A percentile compares a stretch with the other conserved stretches of the same genome.
phyloP scores from a whole-genome alignment of 1,284 basidiomycete genomes.

The Exsudoporus floridanus region DNA sequence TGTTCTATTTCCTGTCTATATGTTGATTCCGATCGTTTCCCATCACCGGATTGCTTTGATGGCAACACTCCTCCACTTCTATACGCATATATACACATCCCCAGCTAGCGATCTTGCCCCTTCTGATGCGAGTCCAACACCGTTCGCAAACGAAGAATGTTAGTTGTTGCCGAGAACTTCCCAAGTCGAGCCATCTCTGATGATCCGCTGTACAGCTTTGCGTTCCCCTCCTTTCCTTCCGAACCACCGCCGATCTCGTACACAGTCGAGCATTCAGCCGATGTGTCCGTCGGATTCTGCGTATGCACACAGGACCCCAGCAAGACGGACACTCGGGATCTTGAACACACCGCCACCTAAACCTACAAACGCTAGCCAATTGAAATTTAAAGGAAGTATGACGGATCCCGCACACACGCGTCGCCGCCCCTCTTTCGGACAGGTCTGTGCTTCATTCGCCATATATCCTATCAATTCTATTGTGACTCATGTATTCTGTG shows the following conservation, averaged over 20 bases:
- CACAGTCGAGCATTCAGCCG: slow-evolving; percentile 46
- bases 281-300: slow-evolving; percentile 25
- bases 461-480: slow-evolving; percentile 13
- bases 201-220: slow-evolving; percentile 42
- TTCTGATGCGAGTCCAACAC: slow-evolving; percentile 45
- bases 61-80: neutral
- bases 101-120: slow-evolving; percentile 48
- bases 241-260: slow-evolving; percentile 59
- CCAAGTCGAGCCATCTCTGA: slow-evolving; percentile 24
- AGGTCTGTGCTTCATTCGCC: slow-evolving; percentile 36
- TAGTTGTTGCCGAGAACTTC: slow-evolving; percentile 18
- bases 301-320: slow-evolving; percentile 25
- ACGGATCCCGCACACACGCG: slow-evolving; percentile 71
- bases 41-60: neutral
- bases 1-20: neutral
- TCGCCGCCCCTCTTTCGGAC: slow-evolving; percentile 54
- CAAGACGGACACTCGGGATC: slow-evolving; percentile 33
- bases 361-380: slow-evolving; percentile 51
- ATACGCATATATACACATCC: slow-evolving; percentile 36
- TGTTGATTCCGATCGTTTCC: slow-evolving; percentile 9
- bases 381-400: slow-evolving; percentile 65
- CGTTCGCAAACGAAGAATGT: slow-evolving; percentile 49
- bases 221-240: slow-evolving; percentile 62
- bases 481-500: slow-evolving; percentile 26
- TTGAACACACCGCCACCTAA: slow-evolving; percentile 70